Evolutionary conservation across 192 early-diverging fungal genomes (phyloP), one percentile per base, ranked within the genome.

Genomic region (Mortierella hygrophila): DNA sequence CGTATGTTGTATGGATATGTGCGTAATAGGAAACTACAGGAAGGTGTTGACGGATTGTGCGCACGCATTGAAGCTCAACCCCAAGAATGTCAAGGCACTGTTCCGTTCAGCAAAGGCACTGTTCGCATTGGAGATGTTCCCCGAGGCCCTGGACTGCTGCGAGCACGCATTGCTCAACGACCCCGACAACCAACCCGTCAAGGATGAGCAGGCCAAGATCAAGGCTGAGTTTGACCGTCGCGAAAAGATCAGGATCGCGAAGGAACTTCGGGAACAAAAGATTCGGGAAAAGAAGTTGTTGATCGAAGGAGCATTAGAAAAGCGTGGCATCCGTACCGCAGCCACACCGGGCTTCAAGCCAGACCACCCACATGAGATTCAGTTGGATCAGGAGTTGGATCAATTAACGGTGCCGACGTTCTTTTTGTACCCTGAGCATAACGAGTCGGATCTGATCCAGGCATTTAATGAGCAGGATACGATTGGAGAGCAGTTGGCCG

Each of bases 351-450:
- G 82, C 3, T 86, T 80, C 40, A 80, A 70, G 46, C 81, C 73
- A 8, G 65, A 90, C 71, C 82, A 91, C 85, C 73, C 83, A 69
- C 88, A 94, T 83, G 90, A 90, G 78, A 89, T 95, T 29, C 75
- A 91, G 57, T 82, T 97, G 68, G 91, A 94, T 72, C 77, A 87
- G 26, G 91, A 92, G 0, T 20, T 75, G 63, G 91, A 92, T 29
- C 91, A 89, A 29, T 81, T 99, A 20, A 89, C 92, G 11, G 94
- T 94, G 91, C 99, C 99, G 0, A 96, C 97, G 7, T 89, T 97
- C 42, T 97, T 99, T 75, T 87, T 99, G 83, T 99, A 99, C 84
- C 99, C 99, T 35, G 97, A 99, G 88, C 89, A 94, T 80, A 94
- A 94, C 76, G 93, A 99, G 78, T 95, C 95, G 4, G 99, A 99